These are phyloP conservation scores for Coccomyxa subellipsoidea DNA, from an alignment of 163 green algal species.

Conservation along the genomic window DNA sequence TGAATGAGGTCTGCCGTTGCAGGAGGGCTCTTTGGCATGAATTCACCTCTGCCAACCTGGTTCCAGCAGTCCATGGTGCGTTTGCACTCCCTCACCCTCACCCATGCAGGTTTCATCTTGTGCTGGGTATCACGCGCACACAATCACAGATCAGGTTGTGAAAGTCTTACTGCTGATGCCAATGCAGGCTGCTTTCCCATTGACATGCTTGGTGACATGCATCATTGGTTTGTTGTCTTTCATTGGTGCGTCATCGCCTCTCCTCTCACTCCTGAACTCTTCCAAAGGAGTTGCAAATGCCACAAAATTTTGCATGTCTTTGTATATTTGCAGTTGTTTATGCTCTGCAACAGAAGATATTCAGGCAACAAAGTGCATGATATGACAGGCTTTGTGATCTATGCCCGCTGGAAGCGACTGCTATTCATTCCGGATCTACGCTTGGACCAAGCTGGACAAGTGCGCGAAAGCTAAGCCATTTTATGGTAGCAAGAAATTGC, in stretches of 20 bases:
- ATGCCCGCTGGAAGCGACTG: constrained; percentile 19
- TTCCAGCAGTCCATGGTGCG: constrained; percentile 6
- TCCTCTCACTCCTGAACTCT: neutral
- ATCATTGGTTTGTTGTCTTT: neutral
- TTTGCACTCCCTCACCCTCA: neutral
- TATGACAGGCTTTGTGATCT: constrained; percentile 19
- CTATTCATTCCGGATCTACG: constrained; percentile 26
- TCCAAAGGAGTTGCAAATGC: too few relatives aligned
- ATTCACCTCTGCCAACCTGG: neutral
- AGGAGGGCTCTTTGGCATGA: neutral
- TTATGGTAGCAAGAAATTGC: neutral
- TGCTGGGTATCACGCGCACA: too few relatives aligned
- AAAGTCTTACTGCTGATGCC: too few relatives aligned
- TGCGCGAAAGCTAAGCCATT: neutral
- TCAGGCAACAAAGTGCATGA: too few relatives aligned
- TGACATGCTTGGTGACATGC: neutral
- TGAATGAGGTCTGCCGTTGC: neutral
- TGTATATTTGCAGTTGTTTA: too few relatives aligned
- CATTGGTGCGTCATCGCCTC: neutral
- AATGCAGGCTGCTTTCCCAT: constrained; percentile 9
- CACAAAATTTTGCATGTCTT: too few relatives aligned
- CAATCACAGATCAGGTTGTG: too few relatives aligned
- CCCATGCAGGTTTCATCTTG: neutral
- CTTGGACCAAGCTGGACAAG: neutral
- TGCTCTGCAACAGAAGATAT: too few relatives aligned